A percentile compares a stretch with the other conserved stretches of the same genome.
Evolutionary conservation across 2,329 filamentous ascomycete genomes (phyloP).

Genomic region (Lachnellula hyalina): DNA sequence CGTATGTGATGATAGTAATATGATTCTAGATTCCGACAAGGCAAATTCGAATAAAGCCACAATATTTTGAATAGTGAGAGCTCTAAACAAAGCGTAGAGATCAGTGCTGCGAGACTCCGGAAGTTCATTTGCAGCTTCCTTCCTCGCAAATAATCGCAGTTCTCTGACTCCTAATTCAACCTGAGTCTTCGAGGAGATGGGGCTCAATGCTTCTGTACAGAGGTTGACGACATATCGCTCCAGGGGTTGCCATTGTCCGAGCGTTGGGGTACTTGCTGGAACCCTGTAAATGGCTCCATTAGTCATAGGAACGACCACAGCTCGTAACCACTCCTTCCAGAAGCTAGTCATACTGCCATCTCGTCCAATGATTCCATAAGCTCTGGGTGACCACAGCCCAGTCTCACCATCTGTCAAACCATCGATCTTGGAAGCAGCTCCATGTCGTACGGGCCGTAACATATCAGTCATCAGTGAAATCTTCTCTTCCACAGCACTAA

Average conservation of each 20-base stretch:
- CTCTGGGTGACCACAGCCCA: conserved; percentile 89
- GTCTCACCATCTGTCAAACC: conserved; percentile 92
- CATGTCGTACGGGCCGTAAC: conserved; percentile 84
- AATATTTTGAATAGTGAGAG: conserved; percentile 85
- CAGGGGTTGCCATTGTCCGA: conserved; percentile 92
- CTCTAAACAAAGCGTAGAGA: conserved; percentile 86
- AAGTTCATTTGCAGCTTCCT: conserved; percentile 88
- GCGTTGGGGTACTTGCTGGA: conserved; percentile 79
- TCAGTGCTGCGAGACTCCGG: conserved; percentile 89
- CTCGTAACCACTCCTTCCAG: conserved; percentile 98
- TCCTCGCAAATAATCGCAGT: conserved; percentile 83
- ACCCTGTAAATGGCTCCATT: conserved; percentile 79
- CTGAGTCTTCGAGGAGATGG: conserved; percentile 89
- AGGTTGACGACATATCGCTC: conserved; percentile 97
- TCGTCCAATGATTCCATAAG: conserved; percentile 85
- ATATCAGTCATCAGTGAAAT: conserved; percentile 96
- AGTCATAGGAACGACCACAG: conserved; percentile 91
- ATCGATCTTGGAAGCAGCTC: conserved; percentile 94
- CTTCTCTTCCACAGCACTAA: conserved; percentile 94
- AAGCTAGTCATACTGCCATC: conserved; percentile 81
- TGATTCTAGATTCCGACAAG: conserved; percentile 88
- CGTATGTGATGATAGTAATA: conserved; percentile 91
- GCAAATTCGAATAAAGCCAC: conserved; percentile 90
- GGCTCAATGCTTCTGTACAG: conserved; percentile 90
- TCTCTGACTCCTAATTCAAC: conserved; percentile 89